Evolutionary conservation across 1,139 yeast genomes (phyloP).

Genomic region (Kodamaea sp.): DNA sequence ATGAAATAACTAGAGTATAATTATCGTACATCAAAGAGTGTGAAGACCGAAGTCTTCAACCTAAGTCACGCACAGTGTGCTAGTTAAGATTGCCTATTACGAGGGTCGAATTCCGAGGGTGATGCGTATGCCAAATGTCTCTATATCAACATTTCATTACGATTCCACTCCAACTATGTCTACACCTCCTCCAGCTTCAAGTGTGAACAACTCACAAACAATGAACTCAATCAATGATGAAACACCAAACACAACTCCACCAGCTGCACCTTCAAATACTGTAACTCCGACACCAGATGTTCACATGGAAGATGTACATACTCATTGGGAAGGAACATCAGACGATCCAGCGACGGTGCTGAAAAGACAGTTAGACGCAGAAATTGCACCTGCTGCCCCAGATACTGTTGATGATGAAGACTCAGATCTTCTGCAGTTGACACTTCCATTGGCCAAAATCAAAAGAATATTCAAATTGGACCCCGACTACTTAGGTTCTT

Average conservation of each 20-base stretch:
- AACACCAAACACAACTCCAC: slow-evolving; percentile 11
- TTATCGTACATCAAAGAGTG: too few species aligned
- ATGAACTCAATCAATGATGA: slow-evolving; percentile 6
- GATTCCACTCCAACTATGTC: slow-evolving; percentile 5
- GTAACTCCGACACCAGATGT: slow-evolving; percentile 10
- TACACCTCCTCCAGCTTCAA: slow-evolving; percentile 8
- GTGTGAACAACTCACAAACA: slow-evolving; percentile 3
- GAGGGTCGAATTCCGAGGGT: slow-evolving; percentile 3
- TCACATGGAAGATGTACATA: slow-evolving; percentile 4
- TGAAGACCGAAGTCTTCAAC: too few species aligned
- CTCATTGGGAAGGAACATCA: too few species aligned
- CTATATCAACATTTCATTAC: neutral
- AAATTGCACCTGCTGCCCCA: too few species aligned
- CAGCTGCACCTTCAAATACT: slow-evolving; percentile 9
- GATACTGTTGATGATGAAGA: slow-evolving; percentile 19
- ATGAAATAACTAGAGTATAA: too few species aligned
- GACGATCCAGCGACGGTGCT: too few species aligned
- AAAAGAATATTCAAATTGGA: slow-evolving; percentile 84
- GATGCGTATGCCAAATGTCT: slow-evolving; percentile 2
- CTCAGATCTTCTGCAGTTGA: slow-evolving; percentile 21
- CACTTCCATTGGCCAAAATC: slow-evolving; percentile 77
- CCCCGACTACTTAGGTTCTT: slow-evolving; percentile 74
- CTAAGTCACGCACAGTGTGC: too few species aligned
- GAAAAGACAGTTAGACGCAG: slow-evolving; percentile 1
- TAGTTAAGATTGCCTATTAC: neutral